Evolutionary conservation across 2,329 filamentous ascomycete genomes (phyloP).

Genomic region (Talaromyces marneffei): DNA sequence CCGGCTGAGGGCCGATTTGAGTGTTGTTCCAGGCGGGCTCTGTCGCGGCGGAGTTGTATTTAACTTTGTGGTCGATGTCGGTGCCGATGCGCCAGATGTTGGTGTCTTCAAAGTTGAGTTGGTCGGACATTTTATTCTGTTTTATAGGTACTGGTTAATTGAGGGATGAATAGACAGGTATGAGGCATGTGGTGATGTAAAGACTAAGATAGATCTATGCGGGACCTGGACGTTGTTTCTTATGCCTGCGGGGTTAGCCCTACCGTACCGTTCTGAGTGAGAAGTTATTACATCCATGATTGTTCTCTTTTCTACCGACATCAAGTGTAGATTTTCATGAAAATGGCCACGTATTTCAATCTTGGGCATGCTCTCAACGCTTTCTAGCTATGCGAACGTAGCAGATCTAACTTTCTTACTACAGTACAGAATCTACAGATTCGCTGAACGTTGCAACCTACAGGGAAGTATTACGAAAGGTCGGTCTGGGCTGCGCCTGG

Average conservation of each 20-base stretch:
- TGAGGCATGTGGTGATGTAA: too few relatives aligned
- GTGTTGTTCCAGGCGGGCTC: constrained; percentile 64
- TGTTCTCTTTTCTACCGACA: not conserved
- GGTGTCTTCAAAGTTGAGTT: constrained; percentile 56
- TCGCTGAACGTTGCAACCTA: too few relatives aligned
- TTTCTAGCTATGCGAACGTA: too few relatives aligned
- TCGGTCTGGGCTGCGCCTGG: not conserved
- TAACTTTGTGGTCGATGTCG: constrained; percentile 61
- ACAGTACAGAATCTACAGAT: not conserved
- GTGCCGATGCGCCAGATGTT: constrained; percentile 62
- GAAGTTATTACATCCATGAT: not conserved
- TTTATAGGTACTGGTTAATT: too few relatives aligned
- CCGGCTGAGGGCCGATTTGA: constrained; percentile 47
- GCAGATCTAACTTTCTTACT: not conserved
- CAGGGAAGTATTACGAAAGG: too few relatives aligned
- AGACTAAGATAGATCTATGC: not conserved
- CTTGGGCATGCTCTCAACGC: not conserved
- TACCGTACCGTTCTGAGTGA: too few relatives aligned
- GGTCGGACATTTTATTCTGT: not conserved
- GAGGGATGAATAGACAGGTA: too few relatives aligned
- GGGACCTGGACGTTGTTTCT: not conserved
- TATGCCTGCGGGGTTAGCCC: not conserved
- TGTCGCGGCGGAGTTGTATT: constrained; percentile 58
- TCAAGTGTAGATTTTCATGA: not conserved
- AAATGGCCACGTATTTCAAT: not conserved